phyloP scores from a whole-genome alignment of 805 yeast species.

The Yamadazyma paraphyllophila region DNA sequence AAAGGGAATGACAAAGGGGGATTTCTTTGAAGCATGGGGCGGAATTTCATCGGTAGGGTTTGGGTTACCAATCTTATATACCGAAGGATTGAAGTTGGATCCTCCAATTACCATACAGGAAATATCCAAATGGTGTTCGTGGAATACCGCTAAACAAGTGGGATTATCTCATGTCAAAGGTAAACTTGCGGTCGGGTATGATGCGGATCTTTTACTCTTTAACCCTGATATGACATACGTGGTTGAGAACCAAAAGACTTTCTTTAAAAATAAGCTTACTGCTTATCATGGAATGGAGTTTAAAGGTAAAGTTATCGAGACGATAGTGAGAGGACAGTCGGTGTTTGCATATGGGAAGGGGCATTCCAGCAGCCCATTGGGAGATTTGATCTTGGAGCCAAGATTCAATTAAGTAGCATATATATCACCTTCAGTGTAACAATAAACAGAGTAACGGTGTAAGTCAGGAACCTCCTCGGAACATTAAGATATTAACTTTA shows the following conservation, averaged over 20 bases:
- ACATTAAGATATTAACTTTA: no score
- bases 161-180: slow-evolving; percentile 78
- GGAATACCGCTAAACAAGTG: slow-evolving; percentile 81
- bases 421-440: no score
- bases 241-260: slow-evolving; percentile 54
- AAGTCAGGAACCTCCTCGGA: no score
- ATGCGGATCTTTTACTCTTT: slow-evolving; percentile 86
- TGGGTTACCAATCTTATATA: slow-evolving; percentile 78
- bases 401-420: slow-evolving; percentile 27
- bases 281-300: slow-evolving; percentile 76
- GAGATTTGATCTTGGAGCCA: slow-evolving; percentile 60
- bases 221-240: slow-evolving; percentile 56
- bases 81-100: slow-evolving; percentile 59
- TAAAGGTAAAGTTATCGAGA: slow-evolving; percentile 73
- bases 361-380: slow-evolving; percentile 55
- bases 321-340: slow-evolving; percentile 72
- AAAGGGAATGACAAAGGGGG: slow-evolving; percentile 78
- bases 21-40: slow-evolving; percentile 93
- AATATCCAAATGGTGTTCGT: slow-evolving; percentile 75
- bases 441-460: no score
- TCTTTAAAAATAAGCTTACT: slow-evolving; percentile 83
- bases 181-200: slow-evolving; percentile 65
- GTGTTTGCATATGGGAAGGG: slow-evolving; percentile 61
- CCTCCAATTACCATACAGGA: slow-evolving; percentile 56
- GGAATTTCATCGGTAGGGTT: slow-evolving; percentile 93